Evolutionary conservation across 805 yeast species (phyloP).

Genomic region (Saturnispora galanensis): DNA sequence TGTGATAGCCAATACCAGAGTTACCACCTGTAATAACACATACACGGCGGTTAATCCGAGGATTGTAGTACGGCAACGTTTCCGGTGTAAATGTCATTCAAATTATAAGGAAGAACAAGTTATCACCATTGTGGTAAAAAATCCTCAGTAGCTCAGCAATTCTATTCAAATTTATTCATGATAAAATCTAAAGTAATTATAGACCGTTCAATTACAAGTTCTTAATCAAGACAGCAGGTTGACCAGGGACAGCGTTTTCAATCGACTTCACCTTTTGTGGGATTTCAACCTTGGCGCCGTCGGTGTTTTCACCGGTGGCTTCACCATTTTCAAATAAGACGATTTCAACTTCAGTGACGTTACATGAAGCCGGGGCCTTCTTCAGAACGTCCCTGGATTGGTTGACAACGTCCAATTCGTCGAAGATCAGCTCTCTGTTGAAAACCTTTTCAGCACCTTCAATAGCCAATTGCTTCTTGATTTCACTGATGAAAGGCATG

Average conservation of each 20-base stretch:
- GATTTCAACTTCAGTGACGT: conserved; percentile 47
- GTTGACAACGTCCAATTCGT: conserved; percentile 62
- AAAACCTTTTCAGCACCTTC: conserved; percentile 74
- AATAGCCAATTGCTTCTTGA: conserved; percentile 67
- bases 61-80: conserved; percentile 52
- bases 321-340: conserved; percentile 57
- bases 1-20: conserved; percentile 71
- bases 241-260: conserved; percentile 85
- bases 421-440: conserved; percentile 78
- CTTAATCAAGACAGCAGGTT: conserved; percentile 74
- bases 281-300: conserved; percentile 63
- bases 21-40: conserved; percentile 77
- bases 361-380: conserved; percentile 53
- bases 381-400: conserved; percentile 45
- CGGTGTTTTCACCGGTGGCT: conserved; percentile 51
- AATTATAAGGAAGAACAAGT: neutral
- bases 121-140: no score
- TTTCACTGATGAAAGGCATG: conserved; percentile 87
- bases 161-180: no score
- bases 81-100: conserved; percentile 30
- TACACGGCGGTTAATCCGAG: conserved; percentile 43
- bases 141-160: no score
- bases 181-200: neutral
- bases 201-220: conserved; percentile 35
- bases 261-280: conserved; percentile 55